These are phyloP conservation scores for Sporothrix curviconia DNA, from an alignment of 2,329 filamentous ascomycete species.

Conservation along the genomic window DNA sequence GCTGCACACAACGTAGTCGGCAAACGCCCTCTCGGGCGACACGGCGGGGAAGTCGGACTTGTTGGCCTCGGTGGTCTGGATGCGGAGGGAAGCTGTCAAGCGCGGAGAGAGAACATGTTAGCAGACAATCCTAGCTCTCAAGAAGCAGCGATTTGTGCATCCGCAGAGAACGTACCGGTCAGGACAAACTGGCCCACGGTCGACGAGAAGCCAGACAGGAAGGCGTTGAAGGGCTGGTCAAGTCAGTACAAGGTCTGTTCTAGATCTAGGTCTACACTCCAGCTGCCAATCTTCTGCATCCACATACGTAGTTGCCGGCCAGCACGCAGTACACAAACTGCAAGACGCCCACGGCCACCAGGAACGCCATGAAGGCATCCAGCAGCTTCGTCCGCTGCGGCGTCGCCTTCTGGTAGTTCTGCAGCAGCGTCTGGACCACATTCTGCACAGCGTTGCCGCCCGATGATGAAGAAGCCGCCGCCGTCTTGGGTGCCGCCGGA, in stretches of 20 bases:
- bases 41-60: constrained; percentile 68
- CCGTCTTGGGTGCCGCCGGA: background rate
- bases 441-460: constrained; percentile 33
- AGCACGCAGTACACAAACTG: constrained; percentile 92
- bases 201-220: constrained; percentile 88
- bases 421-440: constrained; percentile 64
- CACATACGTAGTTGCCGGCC: constrained; percentile 84
- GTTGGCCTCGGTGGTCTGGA: constrained; percentile 84
- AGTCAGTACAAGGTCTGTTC: constrained; percentile 7
- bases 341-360: constrained; percentile 76
- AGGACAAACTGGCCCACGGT: constrained; percentile 97
- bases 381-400: constrained; percentile 88
- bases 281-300: too few relatives aligned
- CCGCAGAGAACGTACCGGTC: constrained; percentile 73
- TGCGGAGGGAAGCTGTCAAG: constrained; percentile 63
- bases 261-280: background rate
- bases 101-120: too few relatives aligned
- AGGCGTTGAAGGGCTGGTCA: constrained; percentile 93
- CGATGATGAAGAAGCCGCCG: background rate
- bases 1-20: constrained; percentile 92
- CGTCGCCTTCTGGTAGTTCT: constrained; percentile 73
- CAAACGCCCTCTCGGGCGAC: constrained; percentile 85
- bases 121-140: too few relatives aligned
- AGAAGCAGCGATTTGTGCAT: too few relatives aligned
- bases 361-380: constrained; percentile 83